Evolutionary conservation across 2,329 filamentous ascomycete genomes (phyloP), one percentile per base, ranked within the genome.

Genomic region (Aspergillus texensis): DNA sequence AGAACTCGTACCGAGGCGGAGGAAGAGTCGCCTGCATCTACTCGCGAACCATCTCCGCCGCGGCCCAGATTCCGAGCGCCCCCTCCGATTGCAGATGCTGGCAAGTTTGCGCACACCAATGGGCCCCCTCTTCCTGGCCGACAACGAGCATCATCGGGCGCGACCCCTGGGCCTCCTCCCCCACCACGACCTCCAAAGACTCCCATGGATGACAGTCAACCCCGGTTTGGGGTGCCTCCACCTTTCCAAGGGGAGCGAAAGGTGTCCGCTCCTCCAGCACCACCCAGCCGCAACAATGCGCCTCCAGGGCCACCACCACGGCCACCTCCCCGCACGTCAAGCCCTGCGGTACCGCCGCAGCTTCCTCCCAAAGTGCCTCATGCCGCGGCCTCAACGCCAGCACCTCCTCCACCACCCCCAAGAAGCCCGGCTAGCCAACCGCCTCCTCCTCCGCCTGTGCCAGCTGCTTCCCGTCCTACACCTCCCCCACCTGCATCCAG

Each of bases 61-160:
- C 86, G 89, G 58, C 87, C 88, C 10, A 86, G 85, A 70, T 98
- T 96, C 81, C 86, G 89, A 68, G 94, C 92, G 10, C 95, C 95
- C 53, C 95, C 95, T 39, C 92, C 94, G 2, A 80, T 98, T 64
- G 88, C 92, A 61, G 94, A 97, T 77, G 95, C 95, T 62, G 95
- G 95, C 43, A 96, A 92, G 78, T 95, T 88, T 74, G 93, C 91
- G 4, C 84, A 89, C 65, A 77, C 82, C 34, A 80, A 82, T 62
- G 78, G 77, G 28, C 82, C 79, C 62, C 69, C 82, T 24, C 79
- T 78, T 61, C 74, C 85, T 77, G 70, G 82, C 73, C 77, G 83
- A 72, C 76, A 80, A 63, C 75, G 83, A 68, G 85, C 85, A 65
- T 75, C 79, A 19, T 86, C 84, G 11, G 79, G 78, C 41, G 75